Percentiles rank a stretch among this genome's conserved stretches.
These are phyloP conservation scores for Acmispon strigosus DNA, from an alignment of 306 rosid genomes.

Conservation along the genomic window DNA sequence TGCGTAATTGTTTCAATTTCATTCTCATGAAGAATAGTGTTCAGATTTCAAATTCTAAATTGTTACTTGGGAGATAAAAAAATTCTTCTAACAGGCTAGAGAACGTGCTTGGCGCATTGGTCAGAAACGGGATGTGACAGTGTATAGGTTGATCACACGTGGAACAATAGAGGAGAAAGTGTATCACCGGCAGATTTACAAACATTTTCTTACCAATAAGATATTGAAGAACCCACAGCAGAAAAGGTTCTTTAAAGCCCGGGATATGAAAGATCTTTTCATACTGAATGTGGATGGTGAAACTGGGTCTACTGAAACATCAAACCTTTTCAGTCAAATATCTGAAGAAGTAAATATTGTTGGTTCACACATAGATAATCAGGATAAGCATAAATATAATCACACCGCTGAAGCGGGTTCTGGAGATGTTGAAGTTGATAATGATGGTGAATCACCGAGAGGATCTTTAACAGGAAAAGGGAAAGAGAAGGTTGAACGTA, in stretches of 20 bases:
- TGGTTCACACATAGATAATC: conserved; percentile 46
- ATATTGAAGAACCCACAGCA: conserved; percentile 94
- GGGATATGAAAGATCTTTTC: conserved; percentile 98
- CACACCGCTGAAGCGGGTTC: conserved; percentile 18
- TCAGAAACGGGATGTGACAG: conserved; percentile 89
- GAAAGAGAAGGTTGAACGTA: conserved; percentile 53
- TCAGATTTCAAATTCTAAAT: conserved; percentile 6
- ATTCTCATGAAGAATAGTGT: conserved; percentile 4
- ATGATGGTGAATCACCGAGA: conserved; percentile 25
- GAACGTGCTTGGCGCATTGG: conserved; percentile 99
- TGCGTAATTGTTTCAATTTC: conserved; percentile 15
- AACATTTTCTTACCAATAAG: conserved; percentile 93
- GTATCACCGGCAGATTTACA: conserved; percentile 95
- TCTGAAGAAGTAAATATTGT: conserved; percentile 61
- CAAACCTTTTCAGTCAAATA: conserved; percentile 68
- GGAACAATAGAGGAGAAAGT: conserved; percentile 98
- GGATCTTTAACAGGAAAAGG: conserved; percentile 40
- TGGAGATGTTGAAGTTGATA: conserved; percentile 28
- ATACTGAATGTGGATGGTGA: conserved; percentile 64
- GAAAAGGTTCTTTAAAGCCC: conserved; percentile 92
- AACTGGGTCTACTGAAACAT: conserved; percentile 77
- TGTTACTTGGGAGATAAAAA: conserved; percentile 13
- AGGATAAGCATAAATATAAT: conserved; percentile 25
- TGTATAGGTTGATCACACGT: conserved; percentile 87
- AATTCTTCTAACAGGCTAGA: conserved; percentile 64